Base-by-base conservation (phyloP, 2,329 filamentous ascomycete genomes). In the Didymella lethalis region DNA sequence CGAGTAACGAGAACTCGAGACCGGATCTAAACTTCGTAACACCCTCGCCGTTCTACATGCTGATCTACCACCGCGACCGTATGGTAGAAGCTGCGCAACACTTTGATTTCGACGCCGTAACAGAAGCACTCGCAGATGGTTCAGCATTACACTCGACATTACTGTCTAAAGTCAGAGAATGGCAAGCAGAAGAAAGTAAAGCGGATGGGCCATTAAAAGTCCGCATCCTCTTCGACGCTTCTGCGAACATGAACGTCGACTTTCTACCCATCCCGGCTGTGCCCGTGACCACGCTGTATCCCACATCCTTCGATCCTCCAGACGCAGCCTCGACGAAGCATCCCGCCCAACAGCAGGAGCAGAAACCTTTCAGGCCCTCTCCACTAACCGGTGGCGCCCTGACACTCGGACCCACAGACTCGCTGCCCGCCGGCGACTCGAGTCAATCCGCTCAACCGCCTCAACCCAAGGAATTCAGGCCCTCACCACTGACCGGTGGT, bases 41-140 rank as follows among this genome's bases (percentile, higher is more conserved):
- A 26, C 71, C 79, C 7, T 90, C 87, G 8, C 85, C 88, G 0
- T 88, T 92, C 66, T 96, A 96, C 76, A 92, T 96, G 83, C 84
- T 95, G 16, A 82, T 87, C 57, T 88, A 89, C 66, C 93, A 97
- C 75, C 86, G 87, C 45, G 90, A 93, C 73, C 89, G 93, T 52
- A 85, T 97, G 73, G 81, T 92, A n/a, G 84, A 81, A 68, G 81
- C 84, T 43, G 81, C 83, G 25, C 71, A 79, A 61, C 77, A 83
- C 64, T 83, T 85, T 65, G 72, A 79, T 43, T 85, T 83, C 79
- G 54, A 73, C 16, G 66, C 69, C 18, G 76, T 77, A 4, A 70
- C 69, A 7, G 59, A 69, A n/a, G 60, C 61, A 32, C 64, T 81
- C 1, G 56, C 68, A 56, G 72, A 80, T 23, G 78, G 75, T 0